Base-by-base conservation (phyloP, 768 basidiomycete genomes). In the Cystofilobasidium macerans region DNA sequence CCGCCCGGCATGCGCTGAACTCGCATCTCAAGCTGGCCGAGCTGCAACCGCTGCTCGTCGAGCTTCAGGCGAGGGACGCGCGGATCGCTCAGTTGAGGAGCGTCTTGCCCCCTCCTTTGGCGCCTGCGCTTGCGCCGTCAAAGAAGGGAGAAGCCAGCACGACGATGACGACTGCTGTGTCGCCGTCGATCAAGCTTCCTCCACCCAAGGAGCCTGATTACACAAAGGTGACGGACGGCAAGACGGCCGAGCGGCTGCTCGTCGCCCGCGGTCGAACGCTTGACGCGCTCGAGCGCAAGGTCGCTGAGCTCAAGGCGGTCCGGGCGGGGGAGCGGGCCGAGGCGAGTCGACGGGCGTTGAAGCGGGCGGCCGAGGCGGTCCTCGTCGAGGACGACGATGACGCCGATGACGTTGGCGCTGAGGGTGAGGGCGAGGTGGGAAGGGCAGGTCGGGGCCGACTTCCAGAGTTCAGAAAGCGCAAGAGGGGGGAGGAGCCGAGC, bases 11-110 rank as follows among this genome's bases (percentile, higher is more conserved):
- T 14, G 35, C 62, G n/a, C 56, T 68, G 40, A 36, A 12, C 20
- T 56, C 67, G 14, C 67, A 68, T 24, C 61, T 58, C 12, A 6
- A n/a, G 35, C 56, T 63, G 36, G 61, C 67, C 67, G 67, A 68
- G 40, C 51, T 68, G 43, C 38, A 51, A 24, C 67, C 61, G 20
- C 40, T 45, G 8, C 43, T 48, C 26, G n/a, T 35, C 24, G 67
- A 68, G 33, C 67, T 68, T 16, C 45, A 45, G 38, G 67, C 67
- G 18, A 54, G 67, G 5, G 66, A 67, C 53, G 42, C 57, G 7
- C 40, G 43, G 12, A 68, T 63, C 56, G 33, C 30, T 13, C 38
- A 56, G 22, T 57, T 62, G 12, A 43, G 60, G 14, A 16, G 45
- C 0, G 30, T 26, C 28, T 57, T 68, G 47, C 30, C 56, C 28